Evolutionary conservation across 1,284 basidiomycete genomes (phyloP).

Genomic region (Porogramme epimiltina): DNA sequence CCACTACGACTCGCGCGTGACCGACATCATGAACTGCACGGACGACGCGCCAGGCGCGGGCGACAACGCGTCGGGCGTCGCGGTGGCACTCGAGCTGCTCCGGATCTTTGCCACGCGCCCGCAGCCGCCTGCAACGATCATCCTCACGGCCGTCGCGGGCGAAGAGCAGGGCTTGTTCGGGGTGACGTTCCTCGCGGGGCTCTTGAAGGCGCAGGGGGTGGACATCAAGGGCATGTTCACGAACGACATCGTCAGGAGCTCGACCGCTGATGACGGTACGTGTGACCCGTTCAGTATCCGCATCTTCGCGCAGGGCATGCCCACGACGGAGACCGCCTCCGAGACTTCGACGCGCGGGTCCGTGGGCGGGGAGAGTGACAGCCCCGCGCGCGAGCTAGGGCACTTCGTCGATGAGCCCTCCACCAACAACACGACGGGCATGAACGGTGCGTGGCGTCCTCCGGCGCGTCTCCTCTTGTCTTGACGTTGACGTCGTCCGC

Average conservation of each 20-base stretch:
- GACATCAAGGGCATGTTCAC: slow-evolving; percentile 59
- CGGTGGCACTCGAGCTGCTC: slow-evolving; percentile 52
- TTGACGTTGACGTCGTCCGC: background rate
- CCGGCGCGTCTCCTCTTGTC: slow-evolving; percentile 12
- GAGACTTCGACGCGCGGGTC: slow-evolving; percentile 35
- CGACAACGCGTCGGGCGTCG: slow-evolving; percentile 54
- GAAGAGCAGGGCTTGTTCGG: slow-evolving; percentile 56
- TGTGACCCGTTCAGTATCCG: slow-evolving; percentile 48
- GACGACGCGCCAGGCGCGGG: slow-evolving; percentile 52
- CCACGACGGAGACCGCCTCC: slow-evolving; percentile 40
- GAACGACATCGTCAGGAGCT: slow-evolving; percentile 52
- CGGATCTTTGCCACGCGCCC: slow-evolving; percentile 46
- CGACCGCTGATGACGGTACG: slow-evolving; percentile 47
- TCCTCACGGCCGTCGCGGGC: slow-evolving; percentile 52
- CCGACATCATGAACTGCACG: slow-evolving; percentile 41
- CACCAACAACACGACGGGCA: slow-evolving; percentile 46
- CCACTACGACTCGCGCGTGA: slow-evolving; percentile 53
- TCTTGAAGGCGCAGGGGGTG: slow-evolving; percentile 40
- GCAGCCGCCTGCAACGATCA: slow-evolving; percentile 47
- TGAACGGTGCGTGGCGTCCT: slow-evolving; percentile 40
- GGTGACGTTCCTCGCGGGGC: slow-evolving; percentile 46
- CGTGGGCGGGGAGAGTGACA: slow-evolving; percentile 56
- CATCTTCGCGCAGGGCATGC: slow-evolving; percentile 52
- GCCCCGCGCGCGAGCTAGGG: slow-evolving; percentile 50
- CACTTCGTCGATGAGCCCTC: slow-evolving; percentile 51